phyloP scores from a whole-genome alignment of 192 early-diverging fungal genomes.

The Linnemannia exigua region DNA sequence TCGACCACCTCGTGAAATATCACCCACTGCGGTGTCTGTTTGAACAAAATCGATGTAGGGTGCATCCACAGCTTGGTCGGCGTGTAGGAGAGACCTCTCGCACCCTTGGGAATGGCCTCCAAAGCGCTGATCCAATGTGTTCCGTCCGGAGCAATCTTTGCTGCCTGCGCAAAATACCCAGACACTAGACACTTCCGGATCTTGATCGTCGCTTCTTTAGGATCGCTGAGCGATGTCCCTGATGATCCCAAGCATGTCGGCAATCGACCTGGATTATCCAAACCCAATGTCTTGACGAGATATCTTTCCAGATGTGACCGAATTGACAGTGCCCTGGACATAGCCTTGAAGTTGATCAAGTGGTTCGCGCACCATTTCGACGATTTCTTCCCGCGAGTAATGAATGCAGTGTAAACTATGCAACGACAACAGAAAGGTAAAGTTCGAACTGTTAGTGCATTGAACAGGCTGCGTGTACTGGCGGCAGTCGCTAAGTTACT shows the following conservation, averaged over 20 bases:
- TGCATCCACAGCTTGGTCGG: constrained; percentile 73
- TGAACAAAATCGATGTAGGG: constrained; percentile 94
- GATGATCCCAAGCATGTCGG: constrained; percentile 55
- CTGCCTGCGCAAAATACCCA: constrained; percentile 85
- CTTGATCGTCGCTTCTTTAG: not conserved
- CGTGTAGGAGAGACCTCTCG: not conserved
- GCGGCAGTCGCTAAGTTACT: not conserved
- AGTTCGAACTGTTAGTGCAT: not conserved
- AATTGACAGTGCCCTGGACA: constrained; percentile 88
- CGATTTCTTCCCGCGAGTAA: constrained; percentile 63
- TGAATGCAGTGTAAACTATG: constrained; percentile 84
- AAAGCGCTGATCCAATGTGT: constrained; percentile 76
- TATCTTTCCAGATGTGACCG: constrained; percentile 92
- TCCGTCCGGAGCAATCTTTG: constrained; percentile 75
- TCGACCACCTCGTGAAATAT: constrained; percentile 96
- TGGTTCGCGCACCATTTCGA: constrained; percentile 91
- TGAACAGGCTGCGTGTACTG: not conserved
- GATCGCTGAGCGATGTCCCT: constrained; percentile 36
- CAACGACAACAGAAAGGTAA: not conserved
- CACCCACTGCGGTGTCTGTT: constrained; percentile 90
- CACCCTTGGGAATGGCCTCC: constrained; percentile 15
- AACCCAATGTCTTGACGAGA: constrained; percentile 54
- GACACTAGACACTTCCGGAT: constrained; percentile 79
- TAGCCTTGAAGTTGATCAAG: constrained; percentile 77
- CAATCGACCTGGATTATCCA: constrained; percentile 38